A percentile compares a stretch with the other conserved stretches of the same genome.
phyloP scores from a whole-genome alignment of 1,284 basidiomycete species.

The Kalmanozyma brasiliensis region DNA sequence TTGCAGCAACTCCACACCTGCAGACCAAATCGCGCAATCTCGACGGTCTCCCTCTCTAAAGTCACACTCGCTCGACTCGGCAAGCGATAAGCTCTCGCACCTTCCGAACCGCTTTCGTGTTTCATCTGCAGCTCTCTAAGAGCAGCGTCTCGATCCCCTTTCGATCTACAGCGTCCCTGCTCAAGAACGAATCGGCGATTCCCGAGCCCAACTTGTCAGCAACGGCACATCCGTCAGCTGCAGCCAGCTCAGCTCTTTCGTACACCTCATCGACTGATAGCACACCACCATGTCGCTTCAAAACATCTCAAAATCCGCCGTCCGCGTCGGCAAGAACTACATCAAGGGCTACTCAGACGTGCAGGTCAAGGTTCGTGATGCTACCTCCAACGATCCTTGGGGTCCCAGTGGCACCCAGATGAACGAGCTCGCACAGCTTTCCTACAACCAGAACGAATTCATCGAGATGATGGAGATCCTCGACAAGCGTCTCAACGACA shows the following conservation, averaged over 20 bases:
- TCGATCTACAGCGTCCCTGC: too few relatives aligned
- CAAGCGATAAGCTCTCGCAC: not conserved
- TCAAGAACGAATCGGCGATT: not conserved
- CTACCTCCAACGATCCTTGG: slow-evolving; percentile 99
- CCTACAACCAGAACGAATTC: slow-evolving; percentile 98
- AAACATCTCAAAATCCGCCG: slow-evolving; percentile 64
- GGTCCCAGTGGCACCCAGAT: slow-evolving; percentile 93
- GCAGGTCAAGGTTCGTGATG: slow-evolving; percentile 94
- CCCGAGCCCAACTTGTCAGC: not conserved
- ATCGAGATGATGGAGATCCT: slow-evolving; percentile 99
- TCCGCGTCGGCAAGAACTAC: slow-evolving; percentile 67
- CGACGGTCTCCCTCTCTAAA: not conserved
- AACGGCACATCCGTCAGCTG: slow-evolving; percentile 1
- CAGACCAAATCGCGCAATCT: not conserved
- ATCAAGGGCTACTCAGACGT: slow-evolving; percentile 70
- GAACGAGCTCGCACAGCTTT: slow-evolving; percentile 98
- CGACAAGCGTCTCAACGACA: slow-evolving; percentile 98
- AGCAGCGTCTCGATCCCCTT: too few relatives aligned
- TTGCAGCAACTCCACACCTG: too few relatives aligned
- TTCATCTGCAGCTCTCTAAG: too few relatives aligned
- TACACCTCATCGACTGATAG: not conserved
- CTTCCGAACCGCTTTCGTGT: not conserved
- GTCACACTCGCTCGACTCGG: slow-evolving; percentile 1
- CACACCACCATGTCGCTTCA: slow-evolving; percentile 57
- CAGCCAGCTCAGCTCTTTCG: not conserved